These are phyloP conservation scores for Capsicum pubescens DNA, from an alignment of 257 asterid species.

Conservation along the genomic window DNA sequence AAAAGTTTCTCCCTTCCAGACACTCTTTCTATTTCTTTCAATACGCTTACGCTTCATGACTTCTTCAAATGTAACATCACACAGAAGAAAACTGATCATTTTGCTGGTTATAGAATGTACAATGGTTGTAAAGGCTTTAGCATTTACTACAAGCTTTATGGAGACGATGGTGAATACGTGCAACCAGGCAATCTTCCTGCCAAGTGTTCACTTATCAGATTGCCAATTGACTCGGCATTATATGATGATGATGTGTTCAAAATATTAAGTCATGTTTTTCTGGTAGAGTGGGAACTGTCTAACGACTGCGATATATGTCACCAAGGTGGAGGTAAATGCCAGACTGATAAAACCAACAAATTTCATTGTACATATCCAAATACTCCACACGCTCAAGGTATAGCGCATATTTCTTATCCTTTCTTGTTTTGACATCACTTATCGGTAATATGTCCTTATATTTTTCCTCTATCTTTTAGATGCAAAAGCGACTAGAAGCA, in stretches of 20 bases:
- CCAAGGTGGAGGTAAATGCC: constrained; percentile 6
- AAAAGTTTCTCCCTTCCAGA: not conserved
- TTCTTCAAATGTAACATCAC: not conserved
- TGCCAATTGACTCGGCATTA: not conserved
- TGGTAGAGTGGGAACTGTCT: not conserved
- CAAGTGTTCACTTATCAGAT: constrained; percentile 24
- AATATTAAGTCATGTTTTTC: not conserved
- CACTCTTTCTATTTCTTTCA: constrained; percentile 6
- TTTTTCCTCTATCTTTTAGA: not conserved
- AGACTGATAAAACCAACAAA: not conserved
- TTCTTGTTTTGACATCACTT: constrained; percentile 1
- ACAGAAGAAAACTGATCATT: not conserved
- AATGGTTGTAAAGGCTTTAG: not conserved
- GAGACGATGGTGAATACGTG: not conserved
- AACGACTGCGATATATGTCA: not conserved
- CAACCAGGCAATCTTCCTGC: not conserved
- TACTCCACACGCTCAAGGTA: not conserved
- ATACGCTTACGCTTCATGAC: not conserved
- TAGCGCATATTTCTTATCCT: not conserved
- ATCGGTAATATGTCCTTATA: not conserved
- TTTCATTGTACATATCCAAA: not conserved
- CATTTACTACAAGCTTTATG: not conserved
- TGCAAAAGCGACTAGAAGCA: not conserved
- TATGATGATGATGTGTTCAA: not conserved
- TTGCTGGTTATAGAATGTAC: not conserved